phyloP scores from a whole-genome alignment of 2,329 filamentous ascomycete species.

The Fusarium nanum region DNA sequence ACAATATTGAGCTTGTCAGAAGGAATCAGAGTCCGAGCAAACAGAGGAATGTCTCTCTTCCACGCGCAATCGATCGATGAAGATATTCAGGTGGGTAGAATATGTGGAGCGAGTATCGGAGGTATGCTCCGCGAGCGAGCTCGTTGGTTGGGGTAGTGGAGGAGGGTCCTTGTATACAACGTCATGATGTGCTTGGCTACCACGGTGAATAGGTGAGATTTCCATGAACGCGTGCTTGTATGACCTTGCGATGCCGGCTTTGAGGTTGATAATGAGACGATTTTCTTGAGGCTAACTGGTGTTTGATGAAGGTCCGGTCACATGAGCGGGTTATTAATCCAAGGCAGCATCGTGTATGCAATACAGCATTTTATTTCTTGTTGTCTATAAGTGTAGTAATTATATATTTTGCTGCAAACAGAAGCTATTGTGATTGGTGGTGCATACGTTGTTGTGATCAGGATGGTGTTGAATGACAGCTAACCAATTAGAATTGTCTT shows the following conservation, averaged over 20 bases:
- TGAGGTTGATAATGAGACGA: background rate
- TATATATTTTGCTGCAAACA: background rate
- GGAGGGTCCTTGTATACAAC: conserved; percentile 20
- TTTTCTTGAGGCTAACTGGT: background rate
- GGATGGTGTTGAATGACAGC: background rate
- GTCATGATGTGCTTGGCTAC: conserved; percentile 30
- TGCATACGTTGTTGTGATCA: background rate
- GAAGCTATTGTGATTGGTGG: conserved; percentile 3
- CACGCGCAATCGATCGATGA: conserved; percentile 26
- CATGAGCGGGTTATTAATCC: conserved; percentile 11
- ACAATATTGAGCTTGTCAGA: background rate
- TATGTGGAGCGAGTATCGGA: conserved; percentile 33
- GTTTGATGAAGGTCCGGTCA: conserved; percentile 1
- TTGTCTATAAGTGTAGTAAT: background rate
- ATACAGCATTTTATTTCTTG: background rate
- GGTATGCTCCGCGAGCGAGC: conserved; percentile 24
- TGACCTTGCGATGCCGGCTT: background rate
- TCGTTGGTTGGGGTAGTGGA: conserved; percentile 32
- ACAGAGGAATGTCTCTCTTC: background rate
- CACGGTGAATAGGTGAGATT: background rate
- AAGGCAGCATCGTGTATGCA: background rate
- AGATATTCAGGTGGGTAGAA: conserved; percentile 10
- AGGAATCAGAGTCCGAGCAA: background rate
- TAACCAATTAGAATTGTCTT: background rate
- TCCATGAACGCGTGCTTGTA: background rate